A percentile compares a stretch with the other conserved stretches of the same genome.
Evolutionary conservation across 345 rosid species (phyloP).

Genomic region (Citrus hindsii): DNA sequence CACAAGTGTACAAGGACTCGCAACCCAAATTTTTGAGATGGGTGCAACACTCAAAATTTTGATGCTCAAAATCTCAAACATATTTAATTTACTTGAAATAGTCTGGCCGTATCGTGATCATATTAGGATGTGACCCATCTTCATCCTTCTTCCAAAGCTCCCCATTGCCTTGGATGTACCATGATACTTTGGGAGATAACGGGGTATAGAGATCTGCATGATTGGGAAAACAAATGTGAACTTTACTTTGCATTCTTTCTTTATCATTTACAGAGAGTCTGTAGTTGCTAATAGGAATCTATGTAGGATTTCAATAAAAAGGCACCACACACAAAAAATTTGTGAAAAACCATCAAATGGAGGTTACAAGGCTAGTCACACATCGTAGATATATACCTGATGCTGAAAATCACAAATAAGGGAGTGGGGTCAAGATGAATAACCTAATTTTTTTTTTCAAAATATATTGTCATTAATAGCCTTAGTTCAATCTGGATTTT

Average conservation of each 20-base stretch:
- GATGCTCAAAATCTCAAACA: background rate
- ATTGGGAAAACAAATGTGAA: background rate
- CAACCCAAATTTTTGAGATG: background rate
- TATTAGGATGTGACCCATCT: constrained; percentile 42
- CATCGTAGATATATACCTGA: background rate
- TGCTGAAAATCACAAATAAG: background rate
- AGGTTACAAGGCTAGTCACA: background rate
- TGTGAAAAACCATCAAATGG: too few species aligned
- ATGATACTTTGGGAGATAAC: constrained; percentile 63
- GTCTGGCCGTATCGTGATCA: constrained; percentile 49
- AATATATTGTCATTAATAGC: background rate
- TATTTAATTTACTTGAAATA: constrained; percentile 44
- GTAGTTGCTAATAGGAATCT: background rate
- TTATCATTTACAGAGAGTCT: background rate
- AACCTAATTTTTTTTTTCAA: background rate
- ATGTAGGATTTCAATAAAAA: background rate
- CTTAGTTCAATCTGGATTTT: background rate
- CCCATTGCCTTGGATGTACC: constrained; percentile 66
- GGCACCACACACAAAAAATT: too few species aligned
- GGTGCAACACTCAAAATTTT: constrained; percentile 1
- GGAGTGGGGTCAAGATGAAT: background rate
- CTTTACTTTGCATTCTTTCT: background rate
- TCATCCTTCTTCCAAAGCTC: constrained; percentile 60
- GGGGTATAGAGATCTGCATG: constrained; percentile 63
- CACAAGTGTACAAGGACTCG: background rate